Evolutionary conservation across 129 eudicot genomes (phyloP).

Genomic region (Gnaphalium uliginosum): DNA sequence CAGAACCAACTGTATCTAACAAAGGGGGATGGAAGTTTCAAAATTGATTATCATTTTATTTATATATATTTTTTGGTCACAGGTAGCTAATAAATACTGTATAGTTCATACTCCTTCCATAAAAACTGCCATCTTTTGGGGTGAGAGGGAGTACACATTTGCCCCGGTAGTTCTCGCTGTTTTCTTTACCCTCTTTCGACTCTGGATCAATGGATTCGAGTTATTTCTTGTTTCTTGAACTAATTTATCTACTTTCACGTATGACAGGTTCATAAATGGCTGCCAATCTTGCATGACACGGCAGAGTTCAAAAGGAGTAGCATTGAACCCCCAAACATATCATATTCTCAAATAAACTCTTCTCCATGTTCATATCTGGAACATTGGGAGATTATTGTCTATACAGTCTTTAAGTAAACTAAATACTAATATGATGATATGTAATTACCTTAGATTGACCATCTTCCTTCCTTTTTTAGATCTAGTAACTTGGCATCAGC

Average conservation of each 20-base stretch:
- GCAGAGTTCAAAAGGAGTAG: conserved; percentile 20
- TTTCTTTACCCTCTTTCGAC: background rate
- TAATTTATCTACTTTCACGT: conserved; percentile 13
- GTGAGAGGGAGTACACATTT: background rate
- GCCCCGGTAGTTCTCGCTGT: background rate
- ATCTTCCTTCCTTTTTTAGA: background rate
- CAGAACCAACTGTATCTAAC: background rate
- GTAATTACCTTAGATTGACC: background rate
- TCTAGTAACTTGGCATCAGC: too few species aligned
- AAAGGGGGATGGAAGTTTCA: background rate
- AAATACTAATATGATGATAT: background rate
- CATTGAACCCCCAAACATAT: conserved; percentile 4
- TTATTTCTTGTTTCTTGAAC: conserved; percentile 8
- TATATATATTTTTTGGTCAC: background rate
- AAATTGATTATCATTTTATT: background rate
- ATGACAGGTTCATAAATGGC: conserved; percentile 31
- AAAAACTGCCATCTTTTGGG: background rate
- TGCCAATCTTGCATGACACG: conserved; percentile 22
- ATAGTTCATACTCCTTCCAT: background rate
- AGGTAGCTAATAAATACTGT: background rate
- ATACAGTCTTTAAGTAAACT: background rate
- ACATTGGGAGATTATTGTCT: conserved; percentile 17
- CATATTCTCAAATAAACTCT: conserved; percentile 6
- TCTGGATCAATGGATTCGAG: background rate
- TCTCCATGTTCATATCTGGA: conserved; percentile 19